Base-by-base conservation (phyloP, 768 basidiomycete genomes). In the Leccinum arenicola region DNA sequence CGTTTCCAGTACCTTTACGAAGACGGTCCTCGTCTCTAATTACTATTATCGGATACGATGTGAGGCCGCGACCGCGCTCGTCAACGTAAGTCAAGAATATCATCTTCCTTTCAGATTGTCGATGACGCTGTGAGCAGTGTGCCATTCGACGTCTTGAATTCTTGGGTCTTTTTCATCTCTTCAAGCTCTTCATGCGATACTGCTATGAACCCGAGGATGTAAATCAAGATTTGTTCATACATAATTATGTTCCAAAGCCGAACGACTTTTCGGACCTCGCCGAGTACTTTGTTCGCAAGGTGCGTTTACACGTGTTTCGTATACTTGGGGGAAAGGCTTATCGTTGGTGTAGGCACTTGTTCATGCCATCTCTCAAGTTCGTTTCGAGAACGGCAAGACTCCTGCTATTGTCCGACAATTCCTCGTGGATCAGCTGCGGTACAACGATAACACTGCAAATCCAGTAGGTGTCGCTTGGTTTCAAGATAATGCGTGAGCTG, bases 1-100 rank as follows among this genome's bases (percentile, higher is more conserved):
- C 65, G 89, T 94, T 51, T 93, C 93, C 27, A 93, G 91, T 69
- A 93, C 91, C 10, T 79, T 98, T 54, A 94, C 96, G 52, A 95
- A 93, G 77, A 95, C 94, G 0, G 89, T 95, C 0, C 81, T 98
- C 29, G 96, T 98, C 11, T 86, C 91, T 27, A 97, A 97, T 70
- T 98, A 98, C 74, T 98, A 92, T 74, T 96, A 89, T 72, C 89
- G 95, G 23, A 90, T 98, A 54, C 91, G 97, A 4, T 95, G 93
- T 75, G 96, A 98, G 74, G 97, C 97, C 2, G 93, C 92, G 4
- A 74, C 85, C 27, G 92, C 93, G 3, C 81, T 99, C 33, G 84
- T 93, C 50, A 82, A 81, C 36, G 94, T 95, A 71, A 70, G 89
- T 75, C 48, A 33, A 52, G 36, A 52, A 50, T 47, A 36, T 25